phyloP scores from a whole-genome alignment of 495 filamentous ascomycete species.

The Hypoxylon perforatum region DNA sequence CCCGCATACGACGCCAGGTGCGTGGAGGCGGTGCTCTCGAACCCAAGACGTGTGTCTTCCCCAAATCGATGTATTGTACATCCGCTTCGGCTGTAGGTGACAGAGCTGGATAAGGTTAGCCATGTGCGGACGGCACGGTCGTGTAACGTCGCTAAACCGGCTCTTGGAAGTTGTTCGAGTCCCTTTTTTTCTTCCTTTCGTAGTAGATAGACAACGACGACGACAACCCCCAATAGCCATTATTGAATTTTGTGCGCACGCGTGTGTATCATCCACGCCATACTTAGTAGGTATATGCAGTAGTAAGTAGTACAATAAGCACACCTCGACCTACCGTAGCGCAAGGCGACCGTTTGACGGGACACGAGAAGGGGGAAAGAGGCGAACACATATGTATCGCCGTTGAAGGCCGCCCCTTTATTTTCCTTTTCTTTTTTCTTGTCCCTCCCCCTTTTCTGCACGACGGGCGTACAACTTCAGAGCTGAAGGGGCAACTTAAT shows the following conservation, averaged over 20 bases:
- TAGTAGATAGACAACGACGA: constrained; percentile 6
- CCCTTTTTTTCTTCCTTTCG: neutral
- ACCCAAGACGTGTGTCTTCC: constrained; percentile 17
- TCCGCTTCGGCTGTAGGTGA: constrained; percentile 16
- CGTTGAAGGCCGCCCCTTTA: constrained; percentile 7
- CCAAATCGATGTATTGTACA: constrained; percentile 10
- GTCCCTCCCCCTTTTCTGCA: constrained; percentile 7
- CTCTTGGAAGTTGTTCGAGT: constrained; percentile 18
- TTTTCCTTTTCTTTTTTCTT: constrained; percentile 3
- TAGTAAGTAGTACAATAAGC: constrained; percentile 13
- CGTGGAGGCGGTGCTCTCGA: constrained; percentile 20
- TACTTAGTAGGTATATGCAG: constrained; percentile 1
- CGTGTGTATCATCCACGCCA: too few relatives aligned
- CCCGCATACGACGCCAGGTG: constrained; percentile 21
- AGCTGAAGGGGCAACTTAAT: neutral
- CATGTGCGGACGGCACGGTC: constrained; percentile 34
- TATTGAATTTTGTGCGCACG: too few relatives aligned
- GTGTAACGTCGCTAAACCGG: constrained; percentile 40
- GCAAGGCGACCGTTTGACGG: constrained; percentile 18
- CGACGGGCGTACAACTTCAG: constrained; percentile 28
- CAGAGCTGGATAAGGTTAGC: constrained; percentile 38
- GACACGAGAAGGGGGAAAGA: constrained; percentile 1
- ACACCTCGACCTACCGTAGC: constrained; percentile 14
- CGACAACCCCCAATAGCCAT: too few relatives aligned
- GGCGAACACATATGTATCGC: constrained; percentile 24